Evolutionary conservation across 164 flowering plant genomes (phyloP), one percentile per base, ranked within the genome.

Genomic region (Protea cynaroides): DNA sequence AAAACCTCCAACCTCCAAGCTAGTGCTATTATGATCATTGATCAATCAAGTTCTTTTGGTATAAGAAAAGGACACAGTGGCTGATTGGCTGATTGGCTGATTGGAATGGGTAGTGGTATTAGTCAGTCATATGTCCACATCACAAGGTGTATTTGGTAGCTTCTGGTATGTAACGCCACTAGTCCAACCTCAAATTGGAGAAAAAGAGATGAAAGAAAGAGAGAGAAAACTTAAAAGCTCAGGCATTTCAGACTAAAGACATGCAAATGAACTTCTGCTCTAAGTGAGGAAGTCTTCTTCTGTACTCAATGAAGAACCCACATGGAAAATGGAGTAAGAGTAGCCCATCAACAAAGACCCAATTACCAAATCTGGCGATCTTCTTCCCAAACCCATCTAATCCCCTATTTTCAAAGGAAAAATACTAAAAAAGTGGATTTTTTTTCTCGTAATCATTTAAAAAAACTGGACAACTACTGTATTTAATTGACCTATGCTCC

Each of bases 71-170:
- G 25, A 14, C 52, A 12, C 18, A 46, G 10, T 10, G 6, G 47
- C 34, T n/a, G 15, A 3, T 47, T 44, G 37, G 63, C 17, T 14
- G 19, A 38, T 47, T 18, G 19, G 19, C 18, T 14, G 19, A 38
- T 47, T 18, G 19, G 19, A 2, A 18, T 59, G 49, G 49, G 25
- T 38, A 19, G 38, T 22, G 44, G 49, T 25, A 18, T 37, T 6
- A 19, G 62, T 25, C 15, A 23, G 11, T 11, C n/a, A n/a, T n/a
- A 44, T 3, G 49, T 61, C 63, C 52, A 15, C 44, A 44, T 61
- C 17, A 44, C 34, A 15, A 23, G 52, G 63, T 44, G 53, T 61
- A 65, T 53, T 29, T 25, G 53, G 71, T 54, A 53, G 60, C 61
- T 67, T 55, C 54, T 61, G 60, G 56, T 46, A 25, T 29, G 19